These are phyloP conservation scores for Hemisphaericaspora subhashii DNA, from an alignment of 1,139 yeast genomes.

Conservation along the genomic window DNA sequence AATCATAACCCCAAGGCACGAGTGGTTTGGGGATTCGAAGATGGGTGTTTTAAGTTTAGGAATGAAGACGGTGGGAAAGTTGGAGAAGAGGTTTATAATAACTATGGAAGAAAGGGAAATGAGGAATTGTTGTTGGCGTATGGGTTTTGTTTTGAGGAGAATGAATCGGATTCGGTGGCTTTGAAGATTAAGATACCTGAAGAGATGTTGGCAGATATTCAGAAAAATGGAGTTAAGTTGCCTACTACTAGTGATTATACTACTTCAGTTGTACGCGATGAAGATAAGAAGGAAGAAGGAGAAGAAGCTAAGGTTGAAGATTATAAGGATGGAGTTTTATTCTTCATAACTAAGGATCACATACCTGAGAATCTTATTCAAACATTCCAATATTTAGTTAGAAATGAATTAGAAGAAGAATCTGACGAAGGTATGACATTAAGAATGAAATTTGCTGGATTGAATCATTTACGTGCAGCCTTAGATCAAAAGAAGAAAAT, in stretches of 20 bases:
- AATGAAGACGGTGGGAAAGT: slow-evolving; percentile 21
- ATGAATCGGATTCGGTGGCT: slow-evolving; percentile 63
- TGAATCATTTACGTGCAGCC: slow-evolving; percentile 55
- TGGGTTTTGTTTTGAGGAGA: slow-evolving; percentile 69
- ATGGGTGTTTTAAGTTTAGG: slow-evolving; percentile 28
- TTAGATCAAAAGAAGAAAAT: slow-evolving; percentile 45
- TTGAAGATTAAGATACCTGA: slow-evolving; percentile 51
- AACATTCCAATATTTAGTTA: slow-evolving; percentile 54
- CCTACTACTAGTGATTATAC: slow-evolving; percentile 52
- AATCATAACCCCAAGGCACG: slow-evolving; percentile 65
- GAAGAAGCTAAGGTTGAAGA: slow-evolving; percentile 12
- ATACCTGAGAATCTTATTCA: slow-evolving; percentile 49
- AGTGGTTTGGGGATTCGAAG: slow-evolving; percentile 60
- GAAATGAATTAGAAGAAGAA: slow-evolving; percentile 40
- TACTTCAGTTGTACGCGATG: slow-evolving; percentile 30
- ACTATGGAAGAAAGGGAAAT: slow-evolving; percentile 85
- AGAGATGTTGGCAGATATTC: slow-evolving; percentile 32
- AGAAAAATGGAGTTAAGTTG: slow-evolving; percentile 40
- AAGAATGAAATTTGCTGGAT: slow-evolving; percentile 59
- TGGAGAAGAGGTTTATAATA: slow-evolving; percentile 64
- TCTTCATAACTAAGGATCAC: slow-evolving; percentile 35
- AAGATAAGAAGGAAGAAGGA: slow-evolving; percentile 6
- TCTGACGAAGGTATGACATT: slow-evolving; percentile 40
- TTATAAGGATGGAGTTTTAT: slow-evolving; percentile 43
- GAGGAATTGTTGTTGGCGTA: slow-evolving; percentile 66